Percentiles rank a stretch among this genome's conserved stretches.
Evolutionary conservation across 495 filamentous ascomycete species (phyloP).

Genomic region (Neurospora discreta): DNA sequence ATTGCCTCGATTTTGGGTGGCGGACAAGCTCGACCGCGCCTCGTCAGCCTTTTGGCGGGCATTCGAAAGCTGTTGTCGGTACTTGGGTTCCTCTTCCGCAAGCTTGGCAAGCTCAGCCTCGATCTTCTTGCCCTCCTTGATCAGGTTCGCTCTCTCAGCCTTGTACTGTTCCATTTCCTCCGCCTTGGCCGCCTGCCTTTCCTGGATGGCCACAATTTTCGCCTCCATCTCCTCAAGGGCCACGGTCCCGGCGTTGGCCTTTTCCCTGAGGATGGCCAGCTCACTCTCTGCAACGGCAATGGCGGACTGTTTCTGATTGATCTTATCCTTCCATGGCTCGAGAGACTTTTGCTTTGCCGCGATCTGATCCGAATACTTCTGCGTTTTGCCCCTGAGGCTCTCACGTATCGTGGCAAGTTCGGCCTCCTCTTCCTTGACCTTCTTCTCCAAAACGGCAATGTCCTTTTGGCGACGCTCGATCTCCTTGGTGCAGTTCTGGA

Average conservation of each 20-base stretch:
- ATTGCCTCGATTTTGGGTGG: constrained; percentile 83
- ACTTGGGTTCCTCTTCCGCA: constrained; percentile 61
- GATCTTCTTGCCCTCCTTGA: constrained; percentile 61
- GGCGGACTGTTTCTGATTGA: constrained; percentile 87
- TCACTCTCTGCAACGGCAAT: constrained; percentile 93
- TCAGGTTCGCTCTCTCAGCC: constrained; percentile 55
- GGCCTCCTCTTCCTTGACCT: constrained; percentile 65
- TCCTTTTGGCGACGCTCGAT: constrained; percentile 64
- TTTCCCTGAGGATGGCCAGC: constrained; percentile 79
- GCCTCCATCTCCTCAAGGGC: constrained; percentile 73
- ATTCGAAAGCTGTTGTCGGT: constrained; percentile 71
- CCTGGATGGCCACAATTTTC: constrained; percentile 64
- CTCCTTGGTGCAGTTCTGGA: constrained; percentile 65
- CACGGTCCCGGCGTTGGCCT: constrained; percentile 72
- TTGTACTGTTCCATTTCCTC: constrained; percentile 67
- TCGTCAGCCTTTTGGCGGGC: constrained; percentile 92
- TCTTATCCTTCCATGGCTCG: constrained; percentile 93
- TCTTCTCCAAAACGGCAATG: constrained; percentile 59
- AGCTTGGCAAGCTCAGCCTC: constrained; percentile 62
- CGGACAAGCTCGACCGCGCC: constrained; percentile 77
- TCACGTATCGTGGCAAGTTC: constrained; percentile 74
- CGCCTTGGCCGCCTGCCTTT: constrained; percentile 55
- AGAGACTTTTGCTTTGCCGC: constrained; percentile 84
- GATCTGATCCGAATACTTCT: constrained; percentile 86
- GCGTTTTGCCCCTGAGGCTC: constrained; percentile 85